phyloP scores from a whole-genome alignment of 1,284 basidiomycete species.

The Papiliotrema flavescens region DNA sequence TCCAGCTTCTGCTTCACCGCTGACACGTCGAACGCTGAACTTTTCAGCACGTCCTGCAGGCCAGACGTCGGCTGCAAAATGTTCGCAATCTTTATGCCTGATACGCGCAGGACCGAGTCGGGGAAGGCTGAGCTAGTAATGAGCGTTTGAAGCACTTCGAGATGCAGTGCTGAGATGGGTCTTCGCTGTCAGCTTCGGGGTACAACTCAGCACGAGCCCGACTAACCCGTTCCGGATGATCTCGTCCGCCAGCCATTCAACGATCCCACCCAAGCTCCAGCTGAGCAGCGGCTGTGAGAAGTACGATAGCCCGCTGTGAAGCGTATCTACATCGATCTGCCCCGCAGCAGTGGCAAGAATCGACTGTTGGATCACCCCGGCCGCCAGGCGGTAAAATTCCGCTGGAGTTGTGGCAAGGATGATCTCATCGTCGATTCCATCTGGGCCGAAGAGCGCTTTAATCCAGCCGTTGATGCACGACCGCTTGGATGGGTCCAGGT shows the following conservation, averaged over 20 bases:
- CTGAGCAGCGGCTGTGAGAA: conserved; percentile 54
- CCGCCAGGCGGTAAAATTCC: conserved; percentile 48
- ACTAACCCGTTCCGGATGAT: conserved; percentile 44
- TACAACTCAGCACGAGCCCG: not conserved
- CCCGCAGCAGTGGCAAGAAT: conserved; percentile 49
- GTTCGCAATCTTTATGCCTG: conserved; percentile 18
- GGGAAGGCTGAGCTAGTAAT: conserved; percentile 39
- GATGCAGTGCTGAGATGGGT: conserved; percentile 37
- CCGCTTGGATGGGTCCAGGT: conserved; percentile 38
- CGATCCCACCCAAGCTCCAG: conserved; percentile 53
- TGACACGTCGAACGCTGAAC: conserved; percentile 32
- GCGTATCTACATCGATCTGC: conserved; percentile 53
- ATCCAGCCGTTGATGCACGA: conserved; percentile 44
- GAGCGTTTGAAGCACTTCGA: conserved; percentile 44
- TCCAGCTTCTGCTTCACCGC: conserved; percentile 26
- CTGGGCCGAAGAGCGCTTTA: conserved; percentile 48
- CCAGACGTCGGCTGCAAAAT: conserved; percentile 30
- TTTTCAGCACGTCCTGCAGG: conserved; percentile 32
- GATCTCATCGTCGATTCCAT: conserved; percentile 49
- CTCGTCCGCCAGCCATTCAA: conserved; percentile 48
- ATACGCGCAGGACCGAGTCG: conserved; percentile 31
- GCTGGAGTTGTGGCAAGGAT: conserved; percentile 49
- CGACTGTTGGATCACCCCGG: conserved; percentile 53
- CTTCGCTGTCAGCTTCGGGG: conserved; percentile 12
- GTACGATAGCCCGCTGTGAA: conserved; percentile 53